These are phyloP conservation scores for Candida dajiaensis DNA, from an alignment of 805 yeast species.

Conservation along the genomic window DNA sequence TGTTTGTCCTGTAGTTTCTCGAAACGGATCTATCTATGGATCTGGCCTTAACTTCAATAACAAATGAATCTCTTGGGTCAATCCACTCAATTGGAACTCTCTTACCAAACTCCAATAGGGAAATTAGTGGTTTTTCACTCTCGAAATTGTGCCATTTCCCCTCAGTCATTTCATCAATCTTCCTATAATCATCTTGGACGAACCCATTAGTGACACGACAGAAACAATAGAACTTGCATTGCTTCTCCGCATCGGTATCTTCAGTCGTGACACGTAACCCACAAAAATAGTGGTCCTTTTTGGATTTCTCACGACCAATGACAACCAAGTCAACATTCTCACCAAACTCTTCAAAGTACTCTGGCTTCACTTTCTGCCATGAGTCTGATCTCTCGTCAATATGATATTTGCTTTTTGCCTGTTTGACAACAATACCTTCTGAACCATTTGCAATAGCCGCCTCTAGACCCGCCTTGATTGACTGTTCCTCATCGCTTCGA, in stretches of 20 bases:
- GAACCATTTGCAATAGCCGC: conserved; percentile 55
- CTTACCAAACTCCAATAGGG: conserved; percentile 48
- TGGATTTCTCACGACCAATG: conserved; percentile 72
- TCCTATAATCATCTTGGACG: conserved; percentile 51
- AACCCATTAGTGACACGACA: conserved; percentile 85
- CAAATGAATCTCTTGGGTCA: conserved; percentile 68
- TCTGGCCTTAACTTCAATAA: conserved; percentile 79
- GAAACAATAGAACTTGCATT: conserved; percentile 49
- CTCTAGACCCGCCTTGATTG: conserved; percentile 50
- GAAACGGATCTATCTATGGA: conserved; percentile 49
- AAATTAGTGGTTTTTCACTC: conserved; percentile 34
- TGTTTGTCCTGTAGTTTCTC: conserved; percentile 50
- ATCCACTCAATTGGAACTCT: conserved; percentile 72
- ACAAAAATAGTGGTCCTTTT: conserved; percentile 65
- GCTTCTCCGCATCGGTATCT: conserved; percentile 17
- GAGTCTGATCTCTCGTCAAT: conserved; percentile 53
- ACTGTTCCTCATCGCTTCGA: conserved; percentile 38
- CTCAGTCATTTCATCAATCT: conserved; percentile 48
- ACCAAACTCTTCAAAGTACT: conserved; percentile 79
- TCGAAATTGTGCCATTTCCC: conserved; percentile 54
- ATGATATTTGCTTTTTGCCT: conserved; percentile 49
- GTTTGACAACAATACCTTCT: conserved; percentile 82
- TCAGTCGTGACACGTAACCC: conserved; percentile 51
- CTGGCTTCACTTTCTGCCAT: conserved; percentile 94
- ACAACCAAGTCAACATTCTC: conserved; percentile 77